These are phyloP conservation scores for Ustilago xerochloae DNA, from an alignment of 1,284 basidiomycete species.

Conservation along the genomic window DNA sequence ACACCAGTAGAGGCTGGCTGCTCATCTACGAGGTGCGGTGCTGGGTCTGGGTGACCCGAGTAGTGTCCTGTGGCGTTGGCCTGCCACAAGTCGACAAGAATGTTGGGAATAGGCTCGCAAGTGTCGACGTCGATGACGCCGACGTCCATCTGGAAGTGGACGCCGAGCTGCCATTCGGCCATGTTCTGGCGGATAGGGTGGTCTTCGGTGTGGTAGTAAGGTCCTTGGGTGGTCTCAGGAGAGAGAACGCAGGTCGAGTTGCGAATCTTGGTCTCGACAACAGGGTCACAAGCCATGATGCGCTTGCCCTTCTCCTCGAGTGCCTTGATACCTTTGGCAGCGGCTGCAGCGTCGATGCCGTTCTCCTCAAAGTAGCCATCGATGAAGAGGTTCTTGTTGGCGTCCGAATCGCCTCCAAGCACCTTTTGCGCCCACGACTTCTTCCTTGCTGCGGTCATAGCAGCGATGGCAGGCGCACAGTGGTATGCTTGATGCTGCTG, in stretches of 20 bases:
- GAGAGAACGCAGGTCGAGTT: conserved; percentile 69
- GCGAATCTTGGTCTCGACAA: conserved; percentile 62
- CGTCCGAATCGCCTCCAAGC: conserved; percentile 56
- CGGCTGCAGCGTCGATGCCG: conserved; percentile 44
- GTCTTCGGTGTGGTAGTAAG: conserved; percentile 71
- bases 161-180: conserved; percentile 72
- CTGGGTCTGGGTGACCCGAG: conserved; percentile 70
- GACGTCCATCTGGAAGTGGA: conserved; percentile 74
- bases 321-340: conserved; percentile 46
- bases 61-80: conserved; percentile 69
- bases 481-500: conserved; percentile 68
- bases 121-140: conserved; percentile 80
- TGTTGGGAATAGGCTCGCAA: conserved; percentile 76
- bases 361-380: conserved; percentile 64
- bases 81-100: conserved; percentile 79
- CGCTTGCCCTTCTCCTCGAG: conserved; percentile 56
- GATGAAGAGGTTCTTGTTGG: conserved; percentile 68
- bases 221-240: conserved; percentile 70
- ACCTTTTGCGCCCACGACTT: conserved; percentile 61
- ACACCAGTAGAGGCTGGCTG: conserved; percentile 64
- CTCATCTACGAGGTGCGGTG: conserved; percentile 68
- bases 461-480: conserved; percentile 68
- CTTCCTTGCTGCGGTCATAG: conserved; percentile 66
- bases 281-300: conserved; percentile 64
- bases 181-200: conserved; percentile 73